phyloP scores from a whole-genome alignment of 345 rosid species.

The Brassica incana region DNA sequence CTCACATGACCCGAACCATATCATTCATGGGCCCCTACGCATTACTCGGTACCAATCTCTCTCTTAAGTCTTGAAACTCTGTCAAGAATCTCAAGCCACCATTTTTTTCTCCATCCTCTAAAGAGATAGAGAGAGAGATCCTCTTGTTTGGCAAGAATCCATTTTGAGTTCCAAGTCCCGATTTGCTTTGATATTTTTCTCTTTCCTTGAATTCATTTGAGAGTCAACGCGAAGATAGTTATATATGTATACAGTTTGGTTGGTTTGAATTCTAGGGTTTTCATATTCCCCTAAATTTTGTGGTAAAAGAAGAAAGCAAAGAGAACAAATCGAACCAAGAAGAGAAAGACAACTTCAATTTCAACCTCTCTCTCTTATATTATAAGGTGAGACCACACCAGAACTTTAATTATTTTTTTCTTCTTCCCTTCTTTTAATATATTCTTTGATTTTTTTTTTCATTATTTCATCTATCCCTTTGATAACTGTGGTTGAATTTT shows the following conservation, averaged over 20 bases:
- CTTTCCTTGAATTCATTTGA: conserved; percentile 24
- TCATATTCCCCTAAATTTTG: conserved; percentile 9
- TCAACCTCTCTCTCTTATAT: conserved; percentile 26
- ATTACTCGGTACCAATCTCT: conserved; percentile 32
- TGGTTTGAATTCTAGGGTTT: conserved; percentile 38
- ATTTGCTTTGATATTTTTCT: conserved; percentile 41
- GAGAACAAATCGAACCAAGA: conserved; percentile 28
- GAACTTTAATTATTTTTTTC: conserved; percentile 29
- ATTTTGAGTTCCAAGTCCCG: conserved; percentile 27
- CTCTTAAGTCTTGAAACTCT: conserved; percentile 29
- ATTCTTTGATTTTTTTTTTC: conserved; percentile 19
- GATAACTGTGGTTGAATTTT: conserved; percentile 41
- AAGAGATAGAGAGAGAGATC: conserved; percentile 35
- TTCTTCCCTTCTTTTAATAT: conserved; percentile 31
- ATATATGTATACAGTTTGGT: conserved; percentile 12
- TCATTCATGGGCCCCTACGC: conserved; percentile 84
- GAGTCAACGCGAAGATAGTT: conserved; percentile 23
- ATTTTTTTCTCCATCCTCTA: conserved; percentile 31
- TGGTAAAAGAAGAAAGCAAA: conserved; percentile 33
- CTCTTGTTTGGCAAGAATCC: conserved; percentile 34
- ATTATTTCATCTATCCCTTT: conserved; percentile 24
- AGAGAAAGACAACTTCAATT: conserved; percentile 31
- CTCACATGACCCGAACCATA: conserved; percentile 91
- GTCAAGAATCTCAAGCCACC: conserved; percentile 41
- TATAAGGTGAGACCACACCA: conserved; percentile 44